Conservation (phyloP, 2,329 filamentous ascomycete genomes). For the Trichoderma sp. region DNA sequence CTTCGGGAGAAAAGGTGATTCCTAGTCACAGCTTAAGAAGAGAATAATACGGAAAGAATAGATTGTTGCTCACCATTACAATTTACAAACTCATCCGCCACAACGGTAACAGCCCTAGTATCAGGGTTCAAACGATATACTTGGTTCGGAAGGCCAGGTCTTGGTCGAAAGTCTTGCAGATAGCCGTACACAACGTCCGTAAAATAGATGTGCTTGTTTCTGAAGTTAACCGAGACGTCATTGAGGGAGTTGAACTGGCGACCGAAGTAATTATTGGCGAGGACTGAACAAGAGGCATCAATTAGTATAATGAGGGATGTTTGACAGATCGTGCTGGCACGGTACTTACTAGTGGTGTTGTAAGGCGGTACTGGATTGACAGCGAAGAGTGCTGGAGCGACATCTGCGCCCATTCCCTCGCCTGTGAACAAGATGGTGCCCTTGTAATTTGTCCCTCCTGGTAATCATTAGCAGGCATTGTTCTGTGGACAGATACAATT, state of each 20-base stretch:
- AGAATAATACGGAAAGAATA: not conserved
- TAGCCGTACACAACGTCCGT: conserved; percentile 61
- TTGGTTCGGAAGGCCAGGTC: conserved; percentile 54
- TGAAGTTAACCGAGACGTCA: conserved; percentile 51
- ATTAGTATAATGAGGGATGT: not conserved
- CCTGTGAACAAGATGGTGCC: conserved; percentile 49
- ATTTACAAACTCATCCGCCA: conserved; percentile 54
- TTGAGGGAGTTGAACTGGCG: conserved; percentile 50
- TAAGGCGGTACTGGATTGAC: conserved; percentile 26
- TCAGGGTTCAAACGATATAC: conserved; percentile 55
- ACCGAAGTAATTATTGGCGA: conserved; percentile 43
- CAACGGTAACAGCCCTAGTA: conserved; percentile 51
- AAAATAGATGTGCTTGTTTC: conserved; percentile 61
- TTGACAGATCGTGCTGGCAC: not conserved
- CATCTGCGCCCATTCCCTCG: conserved; percentile 47
- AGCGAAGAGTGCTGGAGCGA: conserved; percentile 28
- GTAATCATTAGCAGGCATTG: not conserved
- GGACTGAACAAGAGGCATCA: not conserved
- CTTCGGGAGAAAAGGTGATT: conserved; percentile 46
- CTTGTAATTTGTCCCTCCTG: conserved; percentile 50
- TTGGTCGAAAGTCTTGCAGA: conserved; percentile 55
- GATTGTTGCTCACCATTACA: conserved; percentile 15
- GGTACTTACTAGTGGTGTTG: conserved; percentile 14
- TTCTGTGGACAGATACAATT: not conserved
- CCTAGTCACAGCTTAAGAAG: conserved; percentile 39